These are phyloP conservation scores for Ambrosiella xylebori DNA, from an alignment of 2,329 filamentous ascomycete genomes.

Conservation along the genomic window DNA sequence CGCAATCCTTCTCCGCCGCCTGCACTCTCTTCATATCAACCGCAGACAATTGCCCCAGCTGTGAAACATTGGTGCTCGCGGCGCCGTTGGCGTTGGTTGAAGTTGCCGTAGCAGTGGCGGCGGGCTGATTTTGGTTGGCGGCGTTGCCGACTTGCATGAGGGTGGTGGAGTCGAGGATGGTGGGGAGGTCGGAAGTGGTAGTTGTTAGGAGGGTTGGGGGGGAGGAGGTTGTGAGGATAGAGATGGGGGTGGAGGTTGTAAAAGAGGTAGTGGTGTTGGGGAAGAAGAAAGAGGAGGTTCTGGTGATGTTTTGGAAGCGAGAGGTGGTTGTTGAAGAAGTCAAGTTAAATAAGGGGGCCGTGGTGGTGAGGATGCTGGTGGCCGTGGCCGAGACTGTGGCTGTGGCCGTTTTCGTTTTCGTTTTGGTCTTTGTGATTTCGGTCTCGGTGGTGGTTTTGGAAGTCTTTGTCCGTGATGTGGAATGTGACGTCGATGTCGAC, in stretches of 20 bases:
- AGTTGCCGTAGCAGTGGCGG: background rate
- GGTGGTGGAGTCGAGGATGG: conserved; percentile 10
- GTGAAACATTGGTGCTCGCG: conserved; percentile 8
- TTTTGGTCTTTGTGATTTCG: background rate
- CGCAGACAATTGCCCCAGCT: conserved; percentile 13
- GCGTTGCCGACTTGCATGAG: conserved; percentile 14
- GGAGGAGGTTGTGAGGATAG: background rate
- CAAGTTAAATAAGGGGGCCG: background rate
- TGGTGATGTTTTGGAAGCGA: conserved; percentile 4
- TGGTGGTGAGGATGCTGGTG: background rate
- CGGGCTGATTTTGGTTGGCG: background rate
- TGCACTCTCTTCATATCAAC: conserved; percentile 14
- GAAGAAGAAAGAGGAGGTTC: conserved; percentile 4
- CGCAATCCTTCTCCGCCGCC: conserved; percentile 21
- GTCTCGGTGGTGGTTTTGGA: background rate
- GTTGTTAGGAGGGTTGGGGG: background rate
- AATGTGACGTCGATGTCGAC: background rate
- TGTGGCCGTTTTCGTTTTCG: background rate
- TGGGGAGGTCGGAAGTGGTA: conserved; percentile 1
- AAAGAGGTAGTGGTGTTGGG: background rate
- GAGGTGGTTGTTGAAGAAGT: conserved; percentile 1
- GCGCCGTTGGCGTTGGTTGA: background rate
- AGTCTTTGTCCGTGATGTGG: background rate
- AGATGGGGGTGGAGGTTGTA: background rate
- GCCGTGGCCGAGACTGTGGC: background rate